Evolutionary conservation across 1,284 basidiomycete species (phyloP).

Genomic region (Macrocystidia cucumis): DNA sequence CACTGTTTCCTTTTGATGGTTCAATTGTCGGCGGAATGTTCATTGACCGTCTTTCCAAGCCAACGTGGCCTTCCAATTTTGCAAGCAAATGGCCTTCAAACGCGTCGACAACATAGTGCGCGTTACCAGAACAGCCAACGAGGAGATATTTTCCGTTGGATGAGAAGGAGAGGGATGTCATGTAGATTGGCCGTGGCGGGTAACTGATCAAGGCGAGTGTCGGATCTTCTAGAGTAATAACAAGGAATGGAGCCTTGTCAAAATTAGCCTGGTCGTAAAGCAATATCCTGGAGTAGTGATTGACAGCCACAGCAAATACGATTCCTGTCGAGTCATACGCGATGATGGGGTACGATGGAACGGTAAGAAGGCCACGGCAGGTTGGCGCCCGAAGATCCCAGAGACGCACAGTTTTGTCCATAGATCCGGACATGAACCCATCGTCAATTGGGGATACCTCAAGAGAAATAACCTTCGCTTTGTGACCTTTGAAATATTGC

Average conservation of each 20-base stretch:
- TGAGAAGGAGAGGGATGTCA: constrained; percentile 90
- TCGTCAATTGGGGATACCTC: constrained; percentile 93
- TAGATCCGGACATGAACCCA: constrained; percentile 90
- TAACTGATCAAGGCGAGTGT: constrained; percentile 65
- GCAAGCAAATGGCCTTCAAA: constrained; percentile 79
- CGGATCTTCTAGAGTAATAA: constrained; percentile 76
- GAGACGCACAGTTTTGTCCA: constrained; percentile 91
- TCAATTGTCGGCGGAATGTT: constrained; percentile 52
- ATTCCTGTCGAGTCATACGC: constrained; percentile 88
- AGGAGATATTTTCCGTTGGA: constrained; percentile 87
- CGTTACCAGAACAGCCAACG: constrained; percentile 87
- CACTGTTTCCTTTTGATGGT: constrained; percentile 71
- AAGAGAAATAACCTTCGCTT: constrained; percentile 80
- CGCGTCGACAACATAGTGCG: constrained; percentile 90
- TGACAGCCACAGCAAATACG: constrained; percentile 91
- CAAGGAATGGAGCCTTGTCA: constrained; percentile 88
- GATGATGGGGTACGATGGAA: constrained; percentile 73
- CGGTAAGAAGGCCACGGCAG: constrained; percentile 67
- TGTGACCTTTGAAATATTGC: constrained; percentile 95
- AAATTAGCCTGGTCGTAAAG: constrained; percentile 87
- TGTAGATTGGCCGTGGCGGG: constrained; percentile 83
- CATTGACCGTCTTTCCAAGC: constrained; percentile 63
- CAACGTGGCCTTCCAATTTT: constrained; percentile 77
- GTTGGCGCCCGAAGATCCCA: constrained; percentile 88
- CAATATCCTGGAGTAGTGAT: constrained; percentile 77